Percentiles rank a stretch among this genome's conserved stretches.
Conservation (phyloP, 208 protist species). For the Trypanosoma brucei region DNA sequence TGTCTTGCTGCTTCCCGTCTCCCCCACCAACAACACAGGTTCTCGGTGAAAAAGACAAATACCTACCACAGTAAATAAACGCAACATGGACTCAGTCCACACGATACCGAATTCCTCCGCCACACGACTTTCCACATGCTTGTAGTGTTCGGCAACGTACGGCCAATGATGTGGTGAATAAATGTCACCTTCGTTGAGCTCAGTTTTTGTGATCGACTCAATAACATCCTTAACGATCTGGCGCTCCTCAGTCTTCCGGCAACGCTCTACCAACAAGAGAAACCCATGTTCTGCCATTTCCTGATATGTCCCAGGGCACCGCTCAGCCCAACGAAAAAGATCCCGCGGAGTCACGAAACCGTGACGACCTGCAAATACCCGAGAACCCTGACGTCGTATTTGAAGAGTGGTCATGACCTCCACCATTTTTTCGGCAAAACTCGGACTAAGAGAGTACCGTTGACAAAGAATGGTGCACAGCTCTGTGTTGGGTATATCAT, state of each 20-base stretch:
- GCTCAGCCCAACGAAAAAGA: slow-evolving; percentile 99
- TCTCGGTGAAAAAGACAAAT: slow-evolving; percentile 94
- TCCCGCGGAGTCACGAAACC: slow-evolving; percentile 99
- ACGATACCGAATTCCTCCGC: slow-evolving; percentile 92
- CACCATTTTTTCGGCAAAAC: slow-evolving; percentile 93
- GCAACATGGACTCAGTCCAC: slow-evolving; percentile 94
- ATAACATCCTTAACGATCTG: slow-evolving; percentile 92
- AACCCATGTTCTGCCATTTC: slow-evolving; percentile 97
- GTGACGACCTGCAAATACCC: slow-evolving; percentile 98
- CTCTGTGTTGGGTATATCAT: slow-evolving; percentile 98
- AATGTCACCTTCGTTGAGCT: slow-evolving; percentile 59
- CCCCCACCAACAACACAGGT: slow-evolving; percentile 97
- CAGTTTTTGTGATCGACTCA: slow-evolving; percentile 68
- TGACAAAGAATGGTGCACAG: slow-evolving; percentile 95
- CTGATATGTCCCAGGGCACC: slow-evolving; percentile 86
- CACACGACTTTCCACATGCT: slow-evolving; percentile 50
- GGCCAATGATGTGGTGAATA: slow-evolving; percentile 82
- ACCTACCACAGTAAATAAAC: slow-evolving; percentile 95
- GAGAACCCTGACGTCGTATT: slow-evolving; percentile 83
- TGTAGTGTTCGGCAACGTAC: slow-evolving; percentile 72
- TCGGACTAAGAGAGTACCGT: slow-evolving; percentile 92
- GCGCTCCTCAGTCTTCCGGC: slow-evolving; percentile 93
- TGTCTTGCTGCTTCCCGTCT: slow-evolving; percentile 99
- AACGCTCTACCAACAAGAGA: slow-evolving; percentile 97
- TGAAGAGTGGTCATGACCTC: slow-evolving; percentile 96